Evolutionary conservation across 768 basidiomycete species (phyloP), one percentile per base, ranked within the genome.

Genomic region (Filobasidium wieringae): DNA sequence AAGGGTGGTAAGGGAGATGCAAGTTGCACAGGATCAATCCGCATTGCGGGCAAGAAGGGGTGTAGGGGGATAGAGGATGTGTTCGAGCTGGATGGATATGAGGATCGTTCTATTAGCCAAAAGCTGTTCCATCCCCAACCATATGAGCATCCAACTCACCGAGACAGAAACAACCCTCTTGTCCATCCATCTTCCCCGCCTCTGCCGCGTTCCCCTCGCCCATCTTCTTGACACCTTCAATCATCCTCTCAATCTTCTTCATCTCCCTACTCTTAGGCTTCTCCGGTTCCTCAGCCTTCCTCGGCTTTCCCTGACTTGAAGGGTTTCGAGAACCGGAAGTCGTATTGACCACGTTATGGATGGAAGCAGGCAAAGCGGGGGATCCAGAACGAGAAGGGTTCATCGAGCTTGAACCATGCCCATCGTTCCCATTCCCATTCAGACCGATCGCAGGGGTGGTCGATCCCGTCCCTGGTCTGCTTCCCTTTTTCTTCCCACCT

Each of bases 11-110:
- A n/a, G 70, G 65, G 8, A 65, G 62, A n/a, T 75, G 75, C 7
- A 74, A 47, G 12, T 54, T 49, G 57, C 75, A 76, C 15, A 72
- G 55, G 8, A 70, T 68, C 11, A 76, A 55, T 9, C 75, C 75
- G 61, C 75, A 76, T 19, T 64, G 51, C 3, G 67, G 50, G 58
- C 75, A 76, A 15, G 65, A 56, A 6, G 75, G 74, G 9, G 70
- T 72, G 53, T 76, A 72, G 3, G 51, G 36, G 1, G 75, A 76
- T 0, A 76, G 57, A 4, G 66, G 57, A 45, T 76, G 75, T 4
- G 66, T 60, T 31, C 68, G 69, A 40, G 70, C 74, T 71, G 55
- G n/a, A 33, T 5, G n/a, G n/a, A 12, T 32, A 33, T 41, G 17
- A 37, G 36, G 41, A 43, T 30, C 9, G 12, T 24, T n/a, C 1